phyloP scores from a whole-genome alignment of 1,284 basidiomycete species.

The Fistulinella cinereoalba region DNA sequence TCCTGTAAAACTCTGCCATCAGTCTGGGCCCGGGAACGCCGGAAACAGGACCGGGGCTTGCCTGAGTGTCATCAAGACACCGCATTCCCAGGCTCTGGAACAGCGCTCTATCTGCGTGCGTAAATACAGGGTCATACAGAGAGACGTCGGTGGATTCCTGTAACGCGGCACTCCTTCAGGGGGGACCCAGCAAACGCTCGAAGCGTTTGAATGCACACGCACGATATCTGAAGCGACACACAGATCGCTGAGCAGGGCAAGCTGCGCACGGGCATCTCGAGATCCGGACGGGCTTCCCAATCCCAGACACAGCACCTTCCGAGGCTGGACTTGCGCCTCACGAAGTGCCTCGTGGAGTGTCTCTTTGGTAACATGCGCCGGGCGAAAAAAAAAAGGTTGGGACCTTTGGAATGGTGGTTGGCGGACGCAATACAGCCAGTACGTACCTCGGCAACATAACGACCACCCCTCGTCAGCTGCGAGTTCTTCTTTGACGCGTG shows the following conservation, averaged over 20 bases:
- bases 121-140: constrained; percentile 70
- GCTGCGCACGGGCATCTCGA: constrained; percentile 59
- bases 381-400: neutral
- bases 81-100: constrained; percentile 49
- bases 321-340: constrained; percentile 18
- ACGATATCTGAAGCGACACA: constrained; percentile 56
- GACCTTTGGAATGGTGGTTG: neutral
- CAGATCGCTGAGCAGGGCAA: constrained; percentile 58
- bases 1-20: constrained; percentile 30
- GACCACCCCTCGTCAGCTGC: constrained; percentile 42
- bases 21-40: constrained; percentile 5
- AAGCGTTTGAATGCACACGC: constrained; percentile 35
- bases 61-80: constrained; percentile 50
- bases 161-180: constrained; percentile 2
- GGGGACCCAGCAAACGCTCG: neutral
- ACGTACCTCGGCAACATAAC: constrained; percentile 37
- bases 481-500: constrained; percentile 38
- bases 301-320: constrained; percentile 57
- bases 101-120: constrained; percentile 52
- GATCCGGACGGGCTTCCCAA: constrained; percentile 65
- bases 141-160: constrained; percentile 50
- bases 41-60: constrained; percentile 26
- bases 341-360: constrained; percentile 35
- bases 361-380: too few relatives aligned
- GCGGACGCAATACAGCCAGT: constrained; percentile 7